Base-by-base conservation (phyloP, 2,329 filamentous ascomycete genomes). In the Onygena corvina region DNA sequence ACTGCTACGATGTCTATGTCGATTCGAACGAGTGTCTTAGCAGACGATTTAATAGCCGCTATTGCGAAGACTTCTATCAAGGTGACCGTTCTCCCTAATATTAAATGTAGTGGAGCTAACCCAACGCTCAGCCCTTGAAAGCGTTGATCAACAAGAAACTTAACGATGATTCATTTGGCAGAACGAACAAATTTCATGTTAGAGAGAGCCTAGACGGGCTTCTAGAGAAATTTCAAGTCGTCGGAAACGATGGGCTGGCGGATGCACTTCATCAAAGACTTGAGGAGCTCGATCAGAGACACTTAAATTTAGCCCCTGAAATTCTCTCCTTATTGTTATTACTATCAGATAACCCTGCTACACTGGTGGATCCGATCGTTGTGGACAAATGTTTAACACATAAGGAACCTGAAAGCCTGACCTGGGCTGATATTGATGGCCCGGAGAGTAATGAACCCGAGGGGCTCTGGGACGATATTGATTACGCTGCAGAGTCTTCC, bases 171-270 rank as follows among this genome's bases (percentile, higher is more conserved):
- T 76, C 66, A 42, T 79, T 77, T 61, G 69, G 76, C 29, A 76
- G 83, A 31, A 86, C 82, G 1, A 86, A 90, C 59, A 83, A 86
- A 56, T 89, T 89, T 60, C 80, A 84, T 38, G 77, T 89, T 16
- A 69, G 76, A 33, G 74, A 75, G 31, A 75, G 74, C 30, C 71
- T 90, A 1, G 71, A 79, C 45, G 85, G 85, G 1, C 71, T 95
- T 2, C 82, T 89, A 56, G 92, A 96, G 68, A 88, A 90, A 58
- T 92, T 95, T 58, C 77, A 80, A 27, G 75, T 96, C 48, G 75
- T 86, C 44, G 82, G 84, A 60, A 80, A 85, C 53, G 89, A 95
- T 58, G 79, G 79, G 33, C 70, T 95, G 21, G 86, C 87, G 9
- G 81, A 89, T 61, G 81, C 80, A 4, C 68, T 88, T 30, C 68